Conservation (phyloP, 495 filamentous ascomycete genomes). For the Lasiosphaeria ovina region DNA sequence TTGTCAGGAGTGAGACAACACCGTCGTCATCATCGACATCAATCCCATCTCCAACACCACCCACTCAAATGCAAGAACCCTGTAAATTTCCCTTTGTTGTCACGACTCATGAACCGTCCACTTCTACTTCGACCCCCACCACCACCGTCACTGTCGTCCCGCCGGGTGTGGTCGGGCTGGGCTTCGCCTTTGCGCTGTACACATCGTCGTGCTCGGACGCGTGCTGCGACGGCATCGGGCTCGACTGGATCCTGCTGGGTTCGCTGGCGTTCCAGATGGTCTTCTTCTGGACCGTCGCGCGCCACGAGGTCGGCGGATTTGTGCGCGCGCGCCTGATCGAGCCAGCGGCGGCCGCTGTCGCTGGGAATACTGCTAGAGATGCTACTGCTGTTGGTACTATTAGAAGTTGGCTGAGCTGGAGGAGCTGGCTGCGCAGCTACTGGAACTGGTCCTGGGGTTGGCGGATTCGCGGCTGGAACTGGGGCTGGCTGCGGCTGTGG, state of each 20-base stretch:
- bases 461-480: slow-evolving; percentile 1
- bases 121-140: background rate
- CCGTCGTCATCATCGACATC: too few relatives aligned
- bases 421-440: too few relatives aligned
- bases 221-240: slow-evolving; percentile 6
- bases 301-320: slow-evolving; percentile 8
- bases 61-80: slow-evolving; percentile 25
- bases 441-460: too few relatives aligned
- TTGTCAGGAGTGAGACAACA: background rate
- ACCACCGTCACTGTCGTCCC: background rate
- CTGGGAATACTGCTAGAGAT: too few relatives aligned
- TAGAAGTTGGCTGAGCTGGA: too few relatives aligned
- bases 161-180: slow-evolving; percentile 17
- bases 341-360: background rate
- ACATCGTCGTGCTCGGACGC: slow-evolving; percentile 9
- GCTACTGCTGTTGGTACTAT: too few relatives aligned
- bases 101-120: slow-evolving; percentile 15
- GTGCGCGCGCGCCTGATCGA: background rate
- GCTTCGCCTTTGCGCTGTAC: slow-evolving; percentile 19
- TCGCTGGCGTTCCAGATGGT: slow-evolving; percentile 25
- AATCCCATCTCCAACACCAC: slow-evolving; percentile 4
- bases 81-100: slow-evolving; percentile 33
- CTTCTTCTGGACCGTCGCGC: slow-evolving; percentile 21
- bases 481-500: background rate
- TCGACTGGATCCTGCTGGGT: slow-evolving; percentile 26